phyloP scores from a whole-genome alignment of 2,329 filamentous ascomycete genomes.

The Curvularia sp. region DNA sequence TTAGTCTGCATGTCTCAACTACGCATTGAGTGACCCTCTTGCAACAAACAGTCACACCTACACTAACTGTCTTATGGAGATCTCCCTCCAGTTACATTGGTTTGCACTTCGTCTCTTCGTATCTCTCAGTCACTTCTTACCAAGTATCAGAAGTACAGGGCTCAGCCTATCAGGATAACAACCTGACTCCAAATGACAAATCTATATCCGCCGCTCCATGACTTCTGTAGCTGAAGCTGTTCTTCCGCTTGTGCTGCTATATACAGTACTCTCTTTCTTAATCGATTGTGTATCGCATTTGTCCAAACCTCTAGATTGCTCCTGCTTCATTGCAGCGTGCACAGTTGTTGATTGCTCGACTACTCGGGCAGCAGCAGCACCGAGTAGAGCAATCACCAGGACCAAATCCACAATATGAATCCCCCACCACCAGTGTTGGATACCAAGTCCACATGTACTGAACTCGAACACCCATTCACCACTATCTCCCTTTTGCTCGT shows the following conservation, averaged over 20 bases:
- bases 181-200: neutral
- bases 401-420: slow-evolving; percentile 64
- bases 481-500: slow-evolving; percentile 72
- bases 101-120: neutral
- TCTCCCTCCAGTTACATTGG: neutral
- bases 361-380: neutral
- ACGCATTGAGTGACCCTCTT: neutral
- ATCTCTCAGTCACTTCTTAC: neutral
- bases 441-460: slow-evolving; percentile 76
- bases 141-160: neutral
- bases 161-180: too few species aligned
- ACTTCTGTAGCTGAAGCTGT: slow-evolving; percentile 7
- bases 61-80: neutral
- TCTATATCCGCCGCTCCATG: slow-evolving; percentile 6
- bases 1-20: neutral
- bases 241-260: neutral
- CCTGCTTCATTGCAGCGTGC: neutral
- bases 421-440: slow-evolving; percentile 94
- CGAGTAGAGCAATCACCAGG: slow-evolving; percentile 1
- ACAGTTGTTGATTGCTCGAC: neutral
- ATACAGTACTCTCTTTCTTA: neutral
- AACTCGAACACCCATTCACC: slow-evolving; percentile 85
- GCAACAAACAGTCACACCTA: neutral
- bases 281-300: neutral
- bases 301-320: neutral